Base-by-base conservation (phyloP, 805 yeast species). In the Kregervanrija delftensis region DNA sequence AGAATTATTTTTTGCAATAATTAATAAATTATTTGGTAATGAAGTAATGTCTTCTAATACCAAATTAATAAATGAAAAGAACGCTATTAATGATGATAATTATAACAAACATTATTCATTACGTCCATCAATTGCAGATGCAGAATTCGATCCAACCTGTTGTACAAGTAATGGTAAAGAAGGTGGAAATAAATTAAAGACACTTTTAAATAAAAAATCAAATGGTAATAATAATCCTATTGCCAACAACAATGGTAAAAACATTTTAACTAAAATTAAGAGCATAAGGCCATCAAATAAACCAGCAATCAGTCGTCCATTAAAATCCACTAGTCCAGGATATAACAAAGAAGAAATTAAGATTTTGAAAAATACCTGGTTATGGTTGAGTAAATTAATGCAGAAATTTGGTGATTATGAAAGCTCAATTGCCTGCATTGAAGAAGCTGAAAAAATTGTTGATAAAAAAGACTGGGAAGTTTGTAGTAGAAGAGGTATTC, bases 391-490 rank as follows among this genome's bases (percentile, higher is more conserved):
- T 0, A 72, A 73, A 33, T 64, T 87, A 28, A 88, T 86, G 57
- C 65, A 75, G 53, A 74, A 76, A 47, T 71, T 75, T 5, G 80
- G 76, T 1, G 60, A 76, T 35, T 50, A 65, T 1, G 71, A 67
- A 2, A 95, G 87, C 43, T 79, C 90, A 1, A 80, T 79, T 53
- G 79, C 75, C 46, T 83, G 95, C 39, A 72, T 88, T 4, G 71
- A 73, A 8, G 96, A 88, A 60, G 87, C 95, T 1, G 82, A 76
- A 46, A 61, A 69, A 22, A 22, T 22, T 22, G 28, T 22, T 22
- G 28, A 22, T 22, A 22, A 22, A 22, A 22, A 22, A 22, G 28
- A 22, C 28, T 22, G 28, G 28, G 28, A 22, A 22, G 6, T 22
- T 22, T 22, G 28, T 6, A 22, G 28, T 22, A 22, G 28, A 22